These are phyloP conservation scores for Penstemon newberryi DNA, from an alignment of 257 asterid species.

Conservation along the genomic window DNA sequence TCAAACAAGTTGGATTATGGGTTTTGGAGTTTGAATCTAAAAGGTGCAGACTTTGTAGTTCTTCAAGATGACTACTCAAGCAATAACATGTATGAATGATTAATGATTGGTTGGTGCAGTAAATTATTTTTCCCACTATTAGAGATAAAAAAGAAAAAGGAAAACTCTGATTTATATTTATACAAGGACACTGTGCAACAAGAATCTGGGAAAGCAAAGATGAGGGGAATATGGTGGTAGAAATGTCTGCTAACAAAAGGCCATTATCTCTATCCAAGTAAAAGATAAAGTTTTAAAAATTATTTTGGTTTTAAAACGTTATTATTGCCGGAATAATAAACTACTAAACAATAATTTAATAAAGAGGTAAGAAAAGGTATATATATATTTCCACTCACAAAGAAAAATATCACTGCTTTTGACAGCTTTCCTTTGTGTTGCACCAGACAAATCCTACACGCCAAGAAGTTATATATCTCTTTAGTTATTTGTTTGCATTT, in stretches of 20 bases:
- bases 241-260: constrained; percentile 76
- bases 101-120: constrained; percentile 49
- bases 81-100: constrained; percentile 52
- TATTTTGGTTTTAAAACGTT: background rate
- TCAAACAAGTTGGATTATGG: constrained; percentile 36
- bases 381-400: constrained; percentile 34
- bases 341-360: constrained; percentile 27
- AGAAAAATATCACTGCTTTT: constrained; percentile 30
- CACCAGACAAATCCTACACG: constrained; percentile 55
- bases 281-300: background rate
- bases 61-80: constrained; percentile 30
- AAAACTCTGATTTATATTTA: constrained; percentile 33
- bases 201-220: constrained; percentile 82
- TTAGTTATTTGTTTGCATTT: constrained; percentile 36
- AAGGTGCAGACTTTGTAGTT: constrained; percentile 39
- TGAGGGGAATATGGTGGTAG: constrained; percentile 76
- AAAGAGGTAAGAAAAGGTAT: constrained; percentile 36
- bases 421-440: constrained; percentile 47
- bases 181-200: constrained; percentile 59
- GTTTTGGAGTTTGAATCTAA: constrained; percentile 46
- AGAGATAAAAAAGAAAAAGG: constrained; percentile 7
- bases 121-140: constrained; percentile 28
- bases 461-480: constrained; percentile 40
- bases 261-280: constrained; percentile 72
- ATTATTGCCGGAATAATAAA: constrained; percentile 30